Evolutionary conservation across 495 filamentous ascomycete species (phyloP).

Genomic region (Parachaetomium inaequale): DNA sequence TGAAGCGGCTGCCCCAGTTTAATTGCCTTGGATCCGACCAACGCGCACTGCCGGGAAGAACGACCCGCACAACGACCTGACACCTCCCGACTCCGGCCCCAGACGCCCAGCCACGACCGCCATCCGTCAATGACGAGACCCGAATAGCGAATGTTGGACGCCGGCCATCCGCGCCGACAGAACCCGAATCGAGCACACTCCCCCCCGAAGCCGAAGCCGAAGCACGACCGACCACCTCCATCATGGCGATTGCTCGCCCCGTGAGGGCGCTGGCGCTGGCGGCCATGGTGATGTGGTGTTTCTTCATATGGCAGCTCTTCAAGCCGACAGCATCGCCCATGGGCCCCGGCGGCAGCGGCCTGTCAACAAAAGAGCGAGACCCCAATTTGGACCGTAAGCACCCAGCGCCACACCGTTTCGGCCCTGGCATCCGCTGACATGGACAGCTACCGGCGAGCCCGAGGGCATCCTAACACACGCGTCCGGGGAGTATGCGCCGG

Average conservation of each 20-base stretch:
- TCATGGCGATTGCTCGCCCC: slow-evolving; percentile 78
- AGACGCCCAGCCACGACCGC: neutral
- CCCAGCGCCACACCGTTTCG: no score
- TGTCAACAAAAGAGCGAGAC: slow-evolving; percentile 56
- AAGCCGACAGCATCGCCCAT: slow-evolving; percentile 38
- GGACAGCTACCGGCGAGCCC: slow-evolving; percentile 68
- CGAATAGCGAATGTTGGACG: slow-evolving; percentile 4
- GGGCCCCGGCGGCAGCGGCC: slow-evolving; percentile 33
- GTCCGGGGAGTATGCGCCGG: slow-evolving; percentile 68
- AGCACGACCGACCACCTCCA: neutral
- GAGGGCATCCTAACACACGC: slow-evolving; percentile 66
- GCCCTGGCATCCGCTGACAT: slow-evolving; percentile 11
- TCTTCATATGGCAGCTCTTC: slow-evolving; percentile 70
- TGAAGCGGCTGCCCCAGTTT: neutral
- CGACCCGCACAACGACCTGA: slow-evolving; percentile 1
- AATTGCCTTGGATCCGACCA: neutral
- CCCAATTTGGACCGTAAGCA: slow-evolving; percentile 76
- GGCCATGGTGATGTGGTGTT: slow-evolving; percentile 66
- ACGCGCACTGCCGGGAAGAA: neutral
- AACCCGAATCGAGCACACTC: neutral
- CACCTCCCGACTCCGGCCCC: neutral
- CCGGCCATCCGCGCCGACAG: slow-evolving; percentile 7
- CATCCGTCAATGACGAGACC: slow-evolving; percentile 13
- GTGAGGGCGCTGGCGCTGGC: slow-evolving; percentile 73
- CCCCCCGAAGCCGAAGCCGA: neutral